Percentiles rank a stretch among this genome's conserved stretches.
phyloP scores from a whole-genome alignment of 2,329 filamentous ascomycete genomes.

The Fusarium metavorans region DNA sequence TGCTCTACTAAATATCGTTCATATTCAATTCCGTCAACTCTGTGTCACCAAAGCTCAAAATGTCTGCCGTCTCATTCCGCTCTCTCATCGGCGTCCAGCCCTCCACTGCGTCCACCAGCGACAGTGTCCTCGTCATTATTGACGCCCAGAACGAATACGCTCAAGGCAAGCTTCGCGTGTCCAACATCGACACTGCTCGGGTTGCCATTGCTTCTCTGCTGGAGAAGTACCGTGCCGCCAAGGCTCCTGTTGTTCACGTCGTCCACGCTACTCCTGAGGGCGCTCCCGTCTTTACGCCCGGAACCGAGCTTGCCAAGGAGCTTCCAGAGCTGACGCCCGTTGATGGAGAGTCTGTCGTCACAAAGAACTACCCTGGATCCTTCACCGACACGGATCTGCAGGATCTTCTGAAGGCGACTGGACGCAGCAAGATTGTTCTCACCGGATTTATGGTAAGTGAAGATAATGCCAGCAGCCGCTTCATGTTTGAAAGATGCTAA shows the following conservation, averaged over 20 bases:
- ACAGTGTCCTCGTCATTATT: conserved; percentile 74
- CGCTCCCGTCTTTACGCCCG: conserved; percentile 74
- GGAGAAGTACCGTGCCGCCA: conserved; percentile 66
- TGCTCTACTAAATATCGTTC: background rate
- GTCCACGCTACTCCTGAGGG: conserved; percentile 69
- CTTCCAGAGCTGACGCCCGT: conserved; percentile 69
- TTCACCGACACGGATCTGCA: conserved; percentile 72
- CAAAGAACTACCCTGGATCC: conserved; percentile 68
- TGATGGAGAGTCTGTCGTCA: conserved; percentile 66
- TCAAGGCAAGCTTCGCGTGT: conserved; percentile 66
- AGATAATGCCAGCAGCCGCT: no score
- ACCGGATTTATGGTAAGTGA: conserved; percentile 65
- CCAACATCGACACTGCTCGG: conserved; percentile 64
- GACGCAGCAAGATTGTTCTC: conserved; percentile 70
- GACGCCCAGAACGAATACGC: conserved; percentile 79
- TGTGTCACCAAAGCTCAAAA: background rate
- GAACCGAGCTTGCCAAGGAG: conserved; percentile 68
- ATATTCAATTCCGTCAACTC: background rate
- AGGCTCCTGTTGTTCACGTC: conserved; percentile 69
- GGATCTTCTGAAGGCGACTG: conserved; percentile 58
- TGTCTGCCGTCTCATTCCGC: conserved; percentile 51
- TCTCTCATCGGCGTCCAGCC: conserved; percentile 64
- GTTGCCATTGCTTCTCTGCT: conserved; percentile 68
- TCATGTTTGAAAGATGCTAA: background rate
- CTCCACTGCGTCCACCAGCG: conserved; percentile 66